Base-by-base conservation (phyloP, 2,329 filamentous ascomycete genomes). In the Monosporascus cannonballus region DNA sequence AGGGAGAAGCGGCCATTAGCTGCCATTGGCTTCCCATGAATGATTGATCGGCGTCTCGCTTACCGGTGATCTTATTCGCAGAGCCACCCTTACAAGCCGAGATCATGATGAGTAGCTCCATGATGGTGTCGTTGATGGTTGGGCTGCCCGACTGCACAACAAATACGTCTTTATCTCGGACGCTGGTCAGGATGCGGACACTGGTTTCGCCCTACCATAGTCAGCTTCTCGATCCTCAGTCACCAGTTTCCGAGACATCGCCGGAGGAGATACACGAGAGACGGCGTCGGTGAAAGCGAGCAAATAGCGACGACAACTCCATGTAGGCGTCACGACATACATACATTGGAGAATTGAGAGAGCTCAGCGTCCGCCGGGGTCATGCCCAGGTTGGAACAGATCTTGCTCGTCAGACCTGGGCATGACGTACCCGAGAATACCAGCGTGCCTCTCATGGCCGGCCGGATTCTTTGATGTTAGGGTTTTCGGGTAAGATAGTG, bases 21-120 rank as follows among this genome's bases (percentile, higher is more conserved):
- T 54, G 47, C 30, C 41, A 53, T 45, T 51, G 50, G 46, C 27
- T 47, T 49, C 39, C 49, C 34, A 22, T 17, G 38, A 37, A 38
- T 18, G 37, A 46, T 30, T 39, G 25, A 42, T 22, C 48, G 14
- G 25, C 14, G 47, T 50, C 27, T 17, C 27, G 71, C 81, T 62
- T 78, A 96, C 93, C 93, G 63, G 93, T 97, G 68, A 97, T 89
- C 66, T 94, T 96, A 76, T 92, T 96, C 57, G 94, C 90, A 51
- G 94, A 97, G 60, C 93, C 94, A 67, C 94, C 92, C 73, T 96
- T 97, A 81, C 94, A 99, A 62, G 94, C 94, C 60, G 90, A 94
- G 65, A 97, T 96, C 90, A 99, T 96, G 73, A 99, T 97, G 68
- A 99, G 82, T 68, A 99, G 81, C 79, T 99, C 94, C 91, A 99